phyloP scores from a whole-genome alignment of 257 asterid species.

The Solanum sitiens region DNA sequence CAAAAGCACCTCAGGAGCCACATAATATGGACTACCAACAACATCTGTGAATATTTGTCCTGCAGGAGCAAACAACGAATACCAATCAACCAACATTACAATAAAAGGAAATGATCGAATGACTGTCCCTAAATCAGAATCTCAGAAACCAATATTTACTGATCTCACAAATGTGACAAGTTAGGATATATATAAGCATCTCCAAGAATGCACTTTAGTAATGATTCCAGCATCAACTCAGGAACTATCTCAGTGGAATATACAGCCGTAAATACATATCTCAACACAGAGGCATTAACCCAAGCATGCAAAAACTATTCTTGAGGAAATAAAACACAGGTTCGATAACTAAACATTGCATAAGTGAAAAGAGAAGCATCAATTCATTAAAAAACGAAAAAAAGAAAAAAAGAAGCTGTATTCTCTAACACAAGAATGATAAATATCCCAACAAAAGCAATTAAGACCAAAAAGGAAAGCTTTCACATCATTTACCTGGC shows the following conservation, averaged over 20 bases:
- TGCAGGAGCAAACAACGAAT: neutral
- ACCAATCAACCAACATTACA: neutral
- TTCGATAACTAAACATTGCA: neutral
- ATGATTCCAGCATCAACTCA: neutral
- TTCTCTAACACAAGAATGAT: neutral
- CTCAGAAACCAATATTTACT: neutral
- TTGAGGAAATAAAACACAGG: neutral
- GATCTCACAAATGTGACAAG: neutral
- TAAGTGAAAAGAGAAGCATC: neutral
- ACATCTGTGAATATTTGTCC: neutral
- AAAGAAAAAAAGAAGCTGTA: neutral
- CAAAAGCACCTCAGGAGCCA: slow-evolving; percentile 1
- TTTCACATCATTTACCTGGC: neutral
- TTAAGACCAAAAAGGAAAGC: neutral
- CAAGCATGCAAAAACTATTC: neutral
- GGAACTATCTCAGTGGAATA: neutral
- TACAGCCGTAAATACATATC: neutral
- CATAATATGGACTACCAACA: slow-evolving; percentile 7
- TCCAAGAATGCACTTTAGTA: neutral
- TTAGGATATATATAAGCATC: neutral
- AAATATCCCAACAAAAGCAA: neutral
- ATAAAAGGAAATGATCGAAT: neutral
- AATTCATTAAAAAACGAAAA: neutral
- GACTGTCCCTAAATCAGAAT: neutral
- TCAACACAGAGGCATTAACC: neutral